Evolutionary conservation across 2,329 filamentous ascomycete species (phyloP).

Genomic region (Xylariaceae sp.): DNA sequence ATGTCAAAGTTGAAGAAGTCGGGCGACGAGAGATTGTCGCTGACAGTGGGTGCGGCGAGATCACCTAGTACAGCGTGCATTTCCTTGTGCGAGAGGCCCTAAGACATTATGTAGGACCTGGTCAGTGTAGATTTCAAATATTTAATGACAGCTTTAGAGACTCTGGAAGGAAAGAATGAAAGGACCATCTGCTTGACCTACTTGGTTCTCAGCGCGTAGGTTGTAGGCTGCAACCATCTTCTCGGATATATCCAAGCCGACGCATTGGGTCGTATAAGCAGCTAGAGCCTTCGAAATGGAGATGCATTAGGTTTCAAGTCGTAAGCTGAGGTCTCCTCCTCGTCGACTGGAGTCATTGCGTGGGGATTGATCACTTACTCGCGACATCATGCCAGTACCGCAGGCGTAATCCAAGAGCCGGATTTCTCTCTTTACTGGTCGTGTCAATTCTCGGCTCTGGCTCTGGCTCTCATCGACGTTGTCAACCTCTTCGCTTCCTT

Average conservation of each 20-base stretch:
- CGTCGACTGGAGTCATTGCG: too few species aligned
- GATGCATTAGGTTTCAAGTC: background rate
- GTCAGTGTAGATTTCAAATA: background rate
- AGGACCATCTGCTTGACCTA: slow-evolving; percentile 24
- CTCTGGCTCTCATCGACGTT: slow-evolving; percentile 35
- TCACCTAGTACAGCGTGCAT: slow-evolving; percentile 58
- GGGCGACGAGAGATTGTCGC: slow-evolving; percentile 51
- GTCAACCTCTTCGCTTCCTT: slow-evolving; percentile 46
- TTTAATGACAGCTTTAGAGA: background rate
- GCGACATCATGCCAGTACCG: slow-evolving; percentile 63
- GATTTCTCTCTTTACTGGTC: slow-evolving; percentile 35
- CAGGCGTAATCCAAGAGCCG: slow-evolving; percentile 73
- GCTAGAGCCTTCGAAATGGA: slow-evolving; percentile 50
- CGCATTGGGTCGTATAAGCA: slow-evolving; percentile 57
- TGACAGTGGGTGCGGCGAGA: slow-evolving; percentile 44
- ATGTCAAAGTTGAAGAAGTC: slow-evolving; percentile 69
- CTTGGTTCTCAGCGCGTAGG: slow-evolving; percentile 51
- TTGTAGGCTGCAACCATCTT: slow-evolving; percentile 70
- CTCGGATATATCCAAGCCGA: slow-evolving; percentile 67
- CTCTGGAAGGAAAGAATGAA: background rate
- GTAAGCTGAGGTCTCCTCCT: slow-evolving; percentile 1
- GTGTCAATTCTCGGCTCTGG: slow-evolving; percentile 22
- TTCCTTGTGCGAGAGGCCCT: slow-evolving; percentile 46
- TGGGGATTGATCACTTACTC: slow-evolving; percentile 42
- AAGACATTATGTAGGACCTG: background rate